Conservation (phyloP, 805 yeast species). For the Candida succiphila region DNA sequence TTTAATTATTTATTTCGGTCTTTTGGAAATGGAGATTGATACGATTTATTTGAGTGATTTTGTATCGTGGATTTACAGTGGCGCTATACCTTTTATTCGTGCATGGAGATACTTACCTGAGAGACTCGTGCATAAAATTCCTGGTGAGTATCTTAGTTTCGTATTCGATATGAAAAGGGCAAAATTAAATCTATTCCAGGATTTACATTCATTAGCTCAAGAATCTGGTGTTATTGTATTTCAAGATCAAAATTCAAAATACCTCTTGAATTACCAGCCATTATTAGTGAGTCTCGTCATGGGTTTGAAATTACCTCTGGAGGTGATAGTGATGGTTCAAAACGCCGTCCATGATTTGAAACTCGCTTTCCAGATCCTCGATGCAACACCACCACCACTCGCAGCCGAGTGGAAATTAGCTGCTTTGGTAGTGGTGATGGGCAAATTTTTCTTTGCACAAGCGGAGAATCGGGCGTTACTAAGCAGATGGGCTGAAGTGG, state of each 20-base stretch:
- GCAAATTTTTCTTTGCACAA: no score
- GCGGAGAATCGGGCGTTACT: no score
- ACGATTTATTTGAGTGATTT: slow-evolving; percentile 41
- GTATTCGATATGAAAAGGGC: background rate
- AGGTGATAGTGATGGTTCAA: slow-evolving; percentile 29
- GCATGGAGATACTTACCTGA: slow-evolving; percentile 4
- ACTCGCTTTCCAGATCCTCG: no score
- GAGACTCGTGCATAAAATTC: background rate
- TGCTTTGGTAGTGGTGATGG: no score
- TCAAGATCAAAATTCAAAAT: background rate
- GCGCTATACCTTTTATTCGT: slow-evolving; percentile 33
- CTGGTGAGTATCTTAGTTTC: background rate
- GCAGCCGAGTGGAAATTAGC: no score
- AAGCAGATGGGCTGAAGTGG: no score
- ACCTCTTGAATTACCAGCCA: slow-evolving; percentile 22
- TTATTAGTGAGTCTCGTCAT: slow-evolving; percentile 30
- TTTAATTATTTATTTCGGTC: slow-evolving; percentile 39
- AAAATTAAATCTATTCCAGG: no score
- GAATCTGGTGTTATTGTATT: background rate
- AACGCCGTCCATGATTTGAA: no score
- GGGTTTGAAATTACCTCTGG: slow-evolving; percentile 40
- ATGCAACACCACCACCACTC: no score
- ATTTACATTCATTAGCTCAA: background rate
- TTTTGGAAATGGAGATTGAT: slow-evolving; percentile 38
- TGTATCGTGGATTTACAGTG: slow-evolving; percentile 28